phyloP scores from a whole-genome alignment of 2,329 filamentous ascomycete genomes.

The Paradendryphiella salina region DNA sequence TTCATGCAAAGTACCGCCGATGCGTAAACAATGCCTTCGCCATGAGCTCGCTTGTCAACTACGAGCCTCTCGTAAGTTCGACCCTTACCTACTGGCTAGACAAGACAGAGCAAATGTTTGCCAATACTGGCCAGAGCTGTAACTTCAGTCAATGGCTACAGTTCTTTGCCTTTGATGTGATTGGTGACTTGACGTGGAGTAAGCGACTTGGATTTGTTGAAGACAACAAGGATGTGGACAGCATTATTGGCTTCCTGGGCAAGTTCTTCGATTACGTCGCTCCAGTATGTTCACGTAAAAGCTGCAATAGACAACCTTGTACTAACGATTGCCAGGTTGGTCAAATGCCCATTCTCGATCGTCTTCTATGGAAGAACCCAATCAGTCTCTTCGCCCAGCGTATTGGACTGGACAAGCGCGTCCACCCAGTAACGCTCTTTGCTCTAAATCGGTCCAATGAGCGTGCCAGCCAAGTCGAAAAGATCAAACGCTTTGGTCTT shows the following conservation, averaged over 20 bases:
- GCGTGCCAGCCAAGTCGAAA: slow-evolving; percentile 59
- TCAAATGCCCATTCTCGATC: slow-evolving; percentile 73
- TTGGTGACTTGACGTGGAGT: slow-evolving; percentile 75
- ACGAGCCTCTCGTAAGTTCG: slow-evolving; percentile 78
- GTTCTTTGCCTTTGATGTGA: slow-evolving; percentile 81
- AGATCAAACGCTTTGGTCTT: slow-evolving; percentile 51
- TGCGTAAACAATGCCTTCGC: slow-evolving; percentile 76
- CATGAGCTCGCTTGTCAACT: slow-evolving; percentile 75
- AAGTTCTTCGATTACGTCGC: slow-evolving; percentile 72
- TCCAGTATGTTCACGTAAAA: slow-evolving; percentile 56
- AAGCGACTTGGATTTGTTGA: slow-evolving; percentile 77
- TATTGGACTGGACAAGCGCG: slow-evolving; percentile 67
- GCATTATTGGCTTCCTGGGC: slow-evolving; percentile 67
- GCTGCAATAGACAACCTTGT: not conserved
- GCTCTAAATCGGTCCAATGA: slow-evolving; percentile 69
- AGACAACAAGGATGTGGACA: slow-evolving; percentile 72
- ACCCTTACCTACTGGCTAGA: slow-evolving; percentile 71
- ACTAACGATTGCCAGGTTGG: slow-evolving; percentile 58
- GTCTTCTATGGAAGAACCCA: slow-evolving; percentile 73
- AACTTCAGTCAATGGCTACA: slow-evolving; percentile 75
- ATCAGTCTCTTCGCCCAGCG: slow-evolving; percentile 69
- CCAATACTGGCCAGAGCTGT: slow-evolving; percentile 52
- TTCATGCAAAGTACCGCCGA: slow-evolving; percentile 73
- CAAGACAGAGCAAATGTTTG: slow-evolving; percentile 51
- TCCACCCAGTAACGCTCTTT: slow-evolving; percentile 74